A percentile compares a stretch with the other conserved stretches of the same genome.
These are phyloP conservation scores for Byssothecium circinans DNA, from an alignment of 2,329 filamentous ascomycete genomes.

Conservation along the genomic window DNA sequence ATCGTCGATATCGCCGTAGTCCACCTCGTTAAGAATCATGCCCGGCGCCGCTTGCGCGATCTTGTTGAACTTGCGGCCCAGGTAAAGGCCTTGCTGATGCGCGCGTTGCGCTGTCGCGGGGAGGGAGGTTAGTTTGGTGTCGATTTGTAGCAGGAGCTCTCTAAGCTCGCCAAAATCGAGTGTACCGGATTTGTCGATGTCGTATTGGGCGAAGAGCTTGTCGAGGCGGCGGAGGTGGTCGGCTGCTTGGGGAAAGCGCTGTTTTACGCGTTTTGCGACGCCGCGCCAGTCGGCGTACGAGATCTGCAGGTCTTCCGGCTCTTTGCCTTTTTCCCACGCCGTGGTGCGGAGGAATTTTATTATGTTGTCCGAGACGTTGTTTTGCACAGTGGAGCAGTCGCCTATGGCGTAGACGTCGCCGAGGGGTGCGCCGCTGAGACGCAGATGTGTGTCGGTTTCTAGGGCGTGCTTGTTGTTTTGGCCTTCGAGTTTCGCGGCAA, in stretches of 20 bases:
- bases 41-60: constrained; percentile 77
- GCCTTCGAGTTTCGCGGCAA: constrained; percentile 73
- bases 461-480: constrained; percentile 91
- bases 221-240: constrained; percentile 87
- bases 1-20: constrained; percentile 88
- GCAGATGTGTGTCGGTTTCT: constrained; percentile 91
- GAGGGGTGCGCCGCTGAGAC: constrained; percentile 82
- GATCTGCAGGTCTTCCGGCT: constrained; percentile 84
- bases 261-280: constrained; percentile 80
- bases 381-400: constrained; percentile 95
- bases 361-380: constrained; percentile 91
- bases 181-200: constrained; percentile 89
- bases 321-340: constrained; percentile 87
- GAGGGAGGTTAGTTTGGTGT: constrained; percentile 89
- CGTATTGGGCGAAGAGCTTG: constrained; percentile 86
- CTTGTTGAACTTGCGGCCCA: constrained; percentile 92
- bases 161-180: constrained; percentile 91
- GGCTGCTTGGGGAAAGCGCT: constrained; percentile 86
- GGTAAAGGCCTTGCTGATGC: constrained; percentile 92
- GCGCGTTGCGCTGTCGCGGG: constrained; percentile 95
- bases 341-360: constrained; percentile 85
- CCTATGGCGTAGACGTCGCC: constrained; percentile 97
- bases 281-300: constrained; percentile 85
- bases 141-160: constrained; percentile 87
- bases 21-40: constrained; percentile 75